A percentile compares a stretch with the other conserved stretches of the same genome.
Conservation (phyloP, 805 yeast species). For the Pichia pseudocactophila region DNA sequence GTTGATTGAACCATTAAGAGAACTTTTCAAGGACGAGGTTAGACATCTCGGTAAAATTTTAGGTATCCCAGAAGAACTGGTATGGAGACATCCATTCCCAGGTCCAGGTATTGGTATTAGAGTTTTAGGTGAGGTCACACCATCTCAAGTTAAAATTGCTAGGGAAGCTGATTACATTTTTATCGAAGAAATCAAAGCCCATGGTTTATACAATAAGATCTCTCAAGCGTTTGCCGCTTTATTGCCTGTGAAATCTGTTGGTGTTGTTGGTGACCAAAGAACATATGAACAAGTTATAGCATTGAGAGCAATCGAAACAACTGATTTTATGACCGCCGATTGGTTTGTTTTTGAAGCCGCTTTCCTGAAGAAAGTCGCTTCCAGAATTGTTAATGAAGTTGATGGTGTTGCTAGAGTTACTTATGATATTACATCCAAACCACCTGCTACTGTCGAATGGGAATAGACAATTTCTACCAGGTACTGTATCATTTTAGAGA, state of each 20-base stretch:
- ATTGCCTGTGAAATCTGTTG: constrained; percentile 96
- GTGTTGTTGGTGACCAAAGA: constrained; percentile 99
- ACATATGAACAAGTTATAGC: constrained; percentile 99
- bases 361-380: constrained; percentile 86
- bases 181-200: constrained; percentile 90
- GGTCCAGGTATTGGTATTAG: constrained; percentile 99
- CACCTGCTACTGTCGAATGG: constrained; percentile 99
- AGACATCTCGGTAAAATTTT: constrained; percentile 90
- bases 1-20: constrained; percentile 97
- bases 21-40: constrained; percentile 97
- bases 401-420: constrained; percentile 99
- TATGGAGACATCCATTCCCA: constrained; percentile 99
- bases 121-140: constrained; percentile 94
- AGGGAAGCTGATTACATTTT: constrained; percentile 94
- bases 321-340: constrained; percentile 99
- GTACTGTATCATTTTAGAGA: too few species aligned
- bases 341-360: constrained; percentile 92
- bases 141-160: constrained; percentile 88
- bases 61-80: constrained; percentile 93
- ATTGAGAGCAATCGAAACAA: constrained; percentile 93
- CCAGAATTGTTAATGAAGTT: constrained; percentile 97
- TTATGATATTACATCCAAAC: constrained; percentile 96
- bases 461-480: constrained; percentile 46
- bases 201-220: constrained; percentile 86
- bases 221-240: constrained; percentile 97